Evolutionary conservation across 2,329 filamentous ascomycete genomes (phyloP), one percentile per base, ranked within the genome.

Genomic region (Alternaria tenuissima): DNA sequence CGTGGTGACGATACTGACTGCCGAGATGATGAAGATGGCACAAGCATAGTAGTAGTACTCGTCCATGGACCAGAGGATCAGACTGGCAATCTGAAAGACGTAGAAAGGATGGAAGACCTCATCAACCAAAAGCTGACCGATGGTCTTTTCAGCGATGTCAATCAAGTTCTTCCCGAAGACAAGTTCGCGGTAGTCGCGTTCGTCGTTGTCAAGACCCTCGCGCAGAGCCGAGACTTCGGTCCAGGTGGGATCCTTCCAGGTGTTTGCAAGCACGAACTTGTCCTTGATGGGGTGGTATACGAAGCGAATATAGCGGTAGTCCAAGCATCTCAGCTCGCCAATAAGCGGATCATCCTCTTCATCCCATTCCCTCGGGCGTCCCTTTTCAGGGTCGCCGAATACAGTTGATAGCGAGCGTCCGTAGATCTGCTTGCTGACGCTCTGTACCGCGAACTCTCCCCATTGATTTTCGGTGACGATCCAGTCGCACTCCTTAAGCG

Each of bases 101-200:
- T 99, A 99, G 77, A 99, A 99, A 0, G 95, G 96, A 75, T 99
- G 95, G 72, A 99, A 93, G 20, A 92, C 93, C 87, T 99, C 95
- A 69, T 99, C 94, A 20, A 97, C 84, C 14, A 99, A 84, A 48
- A 99, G 86, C 73, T 96, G 92, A 1, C 88, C 85, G 16, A 90
- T 86, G 1, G 91, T 89, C 80, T 97, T 99, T 73, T 97, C 90
- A 71, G 96, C 88, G 68, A 99, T 96, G 64, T 97, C 92, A 67
- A 99, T 97, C 59, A 93, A 79, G 71, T 99, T 99, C 57, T 85
- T 86, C 38, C 94, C 94, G 78, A 99, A 99, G 5, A 98, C 91
- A 42, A 89, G 86, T 70, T 95, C 91, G 54, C 96, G 88, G 55
- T 89, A 86, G 61, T 90, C 89, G 75, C 94, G 93, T 74, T 97